Base-by-base conservation (phyloP, 257 asterid species). In the Osmanthus fragrans region DNA sequence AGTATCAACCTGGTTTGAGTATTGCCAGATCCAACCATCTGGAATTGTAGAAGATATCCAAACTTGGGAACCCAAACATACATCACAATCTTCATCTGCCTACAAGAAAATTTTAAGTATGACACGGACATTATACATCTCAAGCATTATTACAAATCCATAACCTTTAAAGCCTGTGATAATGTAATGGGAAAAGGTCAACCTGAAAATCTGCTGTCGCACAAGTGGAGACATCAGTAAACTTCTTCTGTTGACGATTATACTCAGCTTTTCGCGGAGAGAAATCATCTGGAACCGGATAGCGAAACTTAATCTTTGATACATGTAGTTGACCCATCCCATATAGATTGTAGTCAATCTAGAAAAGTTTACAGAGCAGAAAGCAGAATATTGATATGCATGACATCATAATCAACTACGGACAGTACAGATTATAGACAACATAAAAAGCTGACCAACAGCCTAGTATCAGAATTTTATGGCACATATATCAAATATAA, bases 241-340 rank as follows among this genome's bases (percentile, higher is more conserved):
- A 51, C 76, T 80, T 77, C 76, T 76, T 77, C 76, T 76, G 75
- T 80, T 84, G 80, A 70, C 84, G 74, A 67, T 76, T 58, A 77
- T 73, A 47, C 70, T 74, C 82, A 71, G 79, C 80, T 73, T 84
- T 89, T 82, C 79, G 84, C 60, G 73, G 87, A 70, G 81, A 77
- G 81, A 79, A 83, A 82, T 81, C 82, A 83, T 87, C 91, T 69
- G 99, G 99, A 64, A 93, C 84, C 56, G 99, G 98, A 85, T 73
- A 80, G 79, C 99, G 98, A 81, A 95, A 95, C 84, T 87, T 95
- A 80, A 90, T 71, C 86, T 90, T 93, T 63, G 97, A 87, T 64
- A 90, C 87, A 63, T 95, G 99, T 76, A 95, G 79, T 84, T 89
- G 97, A 32, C 98, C 93, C 99, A 95, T 95, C 76, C 99, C 99